Evolutionary conservation across 805 yeast genomes (phyloP).

Genomic region (Wickerhamiella dianesei): DNA sequence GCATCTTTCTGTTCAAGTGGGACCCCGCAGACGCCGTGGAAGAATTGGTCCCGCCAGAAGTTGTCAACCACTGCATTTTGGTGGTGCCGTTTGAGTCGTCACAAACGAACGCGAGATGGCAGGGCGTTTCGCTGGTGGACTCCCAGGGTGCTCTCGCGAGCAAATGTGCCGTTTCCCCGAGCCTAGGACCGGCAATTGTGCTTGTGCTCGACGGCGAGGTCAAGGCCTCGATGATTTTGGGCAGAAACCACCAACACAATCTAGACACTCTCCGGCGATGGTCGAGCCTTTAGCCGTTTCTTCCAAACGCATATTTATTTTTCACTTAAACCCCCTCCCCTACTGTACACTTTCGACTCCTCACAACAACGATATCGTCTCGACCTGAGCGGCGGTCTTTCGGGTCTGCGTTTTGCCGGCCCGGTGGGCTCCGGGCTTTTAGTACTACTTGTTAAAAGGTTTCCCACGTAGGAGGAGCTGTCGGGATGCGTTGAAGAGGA

Average conservation of each 20-base stretch:
- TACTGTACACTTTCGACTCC: not conserved
- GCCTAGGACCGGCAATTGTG: constrained; percentile 26
- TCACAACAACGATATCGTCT: not conserved
- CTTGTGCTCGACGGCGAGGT: constrained; percentile 19
- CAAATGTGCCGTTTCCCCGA: constrained; percentile 22
- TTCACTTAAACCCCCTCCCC: not conserved
- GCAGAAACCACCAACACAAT: constrained; percentile 9
- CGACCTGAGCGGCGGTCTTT: not conserved
- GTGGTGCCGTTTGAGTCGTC: not conserved
- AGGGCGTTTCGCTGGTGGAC: constrained; percentile 13
- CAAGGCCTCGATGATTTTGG: constrained; percentile 16
- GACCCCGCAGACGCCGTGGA: not conserved
- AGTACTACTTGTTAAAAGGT: not conserved
- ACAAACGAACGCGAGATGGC: not conserved
- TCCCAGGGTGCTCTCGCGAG: constrained; percentile 19
- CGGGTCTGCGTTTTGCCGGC: not conserved
- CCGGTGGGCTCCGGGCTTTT: not conserved
- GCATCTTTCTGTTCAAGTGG: not conserved
- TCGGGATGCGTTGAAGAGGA: constrained; percentile 8
- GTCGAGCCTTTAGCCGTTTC: not conserved
- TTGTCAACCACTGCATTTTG: not conserved
- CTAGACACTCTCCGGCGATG: constrained; percentile 5
- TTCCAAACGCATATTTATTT: not conserved
- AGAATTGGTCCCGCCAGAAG: not conserved
- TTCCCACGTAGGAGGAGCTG: too few species aligned